Conservation (phyloP, 371 early-diverging fungal species). For the Mucor irregularis region DNA sequence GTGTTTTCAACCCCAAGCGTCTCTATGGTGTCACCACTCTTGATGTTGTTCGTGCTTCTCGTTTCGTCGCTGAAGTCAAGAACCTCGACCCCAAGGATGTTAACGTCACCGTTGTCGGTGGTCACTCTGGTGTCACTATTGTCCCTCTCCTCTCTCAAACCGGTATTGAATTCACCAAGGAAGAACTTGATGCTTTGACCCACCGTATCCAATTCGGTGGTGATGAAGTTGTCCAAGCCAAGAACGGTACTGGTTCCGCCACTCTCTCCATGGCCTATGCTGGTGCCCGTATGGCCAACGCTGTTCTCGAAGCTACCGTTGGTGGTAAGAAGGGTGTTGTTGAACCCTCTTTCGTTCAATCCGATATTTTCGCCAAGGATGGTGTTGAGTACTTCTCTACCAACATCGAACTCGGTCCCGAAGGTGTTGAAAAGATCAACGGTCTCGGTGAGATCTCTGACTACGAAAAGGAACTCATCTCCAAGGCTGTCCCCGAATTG, state of each 20-base stretch:
- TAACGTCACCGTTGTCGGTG: slow-evolving; percentile 95
- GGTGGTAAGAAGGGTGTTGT: slow-evolving; percentile 85
- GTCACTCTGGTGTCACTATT: slow-evolving; percentile 99
- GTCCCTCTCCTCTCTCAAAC: slow-evolving; percentile 94
- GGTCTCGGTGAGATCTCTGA: slow-evolving; percentile 83
- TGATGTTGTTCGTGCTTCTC: slow-evolving; percentile 97
- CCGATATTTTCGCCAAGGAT: slow-evolving; percentile 65
- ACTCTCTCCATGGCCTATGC: slow-evolving; percentile 99
- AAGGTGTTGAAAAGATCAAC: slow-evolving; percentile 93
- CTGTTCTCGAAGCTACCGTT: slow-evolving; percentile 87
- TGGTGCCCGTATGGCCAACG: slow-evolving; percentile 94
- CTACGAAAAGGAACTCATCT: slow-evolving; percentile 91
- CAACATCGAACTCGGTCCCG: slow-evolving; percentile 91
- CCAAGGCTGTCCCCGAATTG: slow-evolving; percentile 89
- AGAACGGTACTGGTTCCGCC: slow-evolving; percentile 97
- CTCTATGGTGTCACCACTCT: slow-evolving; percentile 98
- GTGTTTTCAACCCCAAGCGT: slow-evolving; percentile 92
- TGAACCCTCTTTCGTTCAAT: slow-evolving; percentile 95
- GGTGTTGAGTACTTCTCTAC: slow-evolving; percentile 94
- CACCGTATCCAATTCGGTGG: slow-evolving; percentile 99
- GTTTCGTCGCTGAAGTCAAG: slow-evolving; percentile 90
- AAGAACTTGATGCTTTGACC: slow-evolving; percentile 90
- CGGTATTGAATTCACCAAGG: slow-evolving; percentile 82
- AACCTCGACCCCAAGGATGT: slow-evolving; percentile 72
- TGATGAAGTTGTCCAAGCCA: slow-evolving; percentile 99